Evolutionary conservation across 176 grass and related monocot species (phyloP).

Genomic region (Carex pumila): DNA sequence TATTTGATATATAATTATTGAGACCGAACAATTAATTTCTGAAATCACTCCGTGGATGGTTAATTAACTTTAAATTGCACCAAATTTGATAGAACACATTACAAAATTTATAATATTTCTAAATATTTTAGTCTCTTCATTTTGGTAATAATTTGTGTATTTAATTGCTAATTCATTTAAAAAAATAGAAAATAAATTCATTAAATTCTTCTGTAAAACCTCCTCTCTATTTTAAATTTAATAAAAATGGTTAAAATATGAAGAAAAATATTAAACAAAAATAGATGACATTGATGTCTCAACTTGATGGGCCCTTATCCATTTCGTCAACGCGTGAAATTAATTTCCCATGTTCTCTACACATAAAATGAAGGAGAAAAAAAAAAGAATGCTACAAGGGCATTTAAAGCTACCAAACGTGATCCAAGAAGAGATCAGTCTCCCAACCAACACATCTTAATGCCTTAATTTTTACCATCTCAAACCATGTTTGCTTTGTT

Average conservation of each 20-base stretch:
- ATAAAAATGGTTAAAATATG: not conserved
- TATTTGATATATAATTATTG: not conserved
- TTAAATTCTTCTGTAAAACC: no score
- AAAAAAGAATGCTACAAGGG: not conserved
- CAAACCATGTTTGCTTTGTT: not conserved
- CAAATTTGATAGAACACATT: not conserved
- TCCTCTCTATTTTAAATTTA: not conserved
- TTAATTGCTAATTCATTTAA: no score
- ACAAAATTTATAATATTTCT: not conserved
- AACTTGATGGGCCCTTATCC: not conserved
- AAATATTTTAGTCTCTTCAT: not conserved
- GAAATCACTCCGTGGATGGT: not conserved
- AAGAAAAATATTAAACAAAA: not conserved
- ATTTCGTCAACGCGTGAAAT: constrained; percentile 7
- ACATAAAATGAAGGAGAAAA: not conserved
- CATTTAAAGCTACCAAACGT: not conserved
- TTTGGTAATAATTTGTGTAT: no score
- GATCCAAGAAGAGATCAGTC: no score
- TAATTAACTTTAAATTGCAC: not conserved
- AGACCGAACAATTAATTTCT: not conserved
- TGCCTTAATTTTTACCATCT: not conserved
- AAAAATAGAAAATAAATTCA: no score
- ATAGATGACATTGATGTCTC: not conserved
- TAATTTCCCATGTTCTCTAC: constrained; percentile 3
- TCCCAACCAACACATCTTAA: not conserved